Evolutionary conservation across 2,329 filamentous ascomycete genomes (phyloP).

Genomic region (Penicillium brevicompactum): DNA sequence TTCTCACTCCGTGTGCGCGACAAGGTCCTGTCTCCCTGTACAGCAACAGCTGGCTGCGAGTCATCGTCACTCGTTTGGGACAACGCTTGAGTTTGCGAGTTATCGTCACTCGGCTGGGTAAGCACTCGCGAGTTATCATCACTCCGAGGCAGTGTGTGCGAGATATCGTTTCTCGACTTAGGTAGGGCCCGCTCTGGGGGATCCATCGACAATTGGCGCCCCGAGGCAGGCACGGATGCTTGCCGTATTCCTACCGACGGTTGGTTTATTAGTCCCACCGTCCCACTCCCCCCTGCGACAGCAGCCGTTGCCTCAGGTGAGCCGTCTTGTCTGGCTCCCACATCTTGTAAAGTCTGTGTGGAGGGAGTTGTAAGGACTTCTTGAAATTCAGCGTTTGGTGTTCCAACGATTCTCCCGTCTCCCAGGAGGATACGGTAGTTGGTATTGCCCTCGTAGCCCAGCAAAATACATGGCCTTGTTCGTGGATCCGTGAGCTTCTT

Average conservation of each 20-base stretch:
- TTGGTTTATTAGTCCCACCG: constrained; percentile 12
- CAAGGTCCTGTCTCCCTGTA: too few relatives aligned
- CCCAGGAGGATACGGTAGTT: constrained; percentile 7
- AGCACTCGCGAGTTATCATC: too few relatives aligned
- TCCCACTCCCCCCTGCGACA: constrained; percentile 5
- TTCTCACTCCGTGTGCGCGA: too few relatives aligned
- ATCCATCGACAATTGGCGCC: background rate
- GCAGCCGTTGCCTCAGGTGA: constrained; percentile 8
- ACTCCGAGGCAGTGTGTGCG: too few relatives aligned
- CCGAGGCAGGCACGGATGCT: constrained; percentile 7
- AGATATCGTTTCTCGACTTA: background rate
- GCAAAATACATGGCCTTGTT: constrained; percentile 6
- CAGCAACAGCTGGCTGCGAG: too few relatives aligned
- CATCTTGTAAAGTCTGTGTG: constrained; percentile 6
- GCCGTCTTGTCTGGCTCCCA: constrained; percentile 5
- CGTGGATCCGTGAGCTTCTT: constrained; percentile 5
- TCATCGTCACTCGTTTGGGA: too few relatives aligned
- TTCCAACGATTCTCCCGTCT: constrained; percentile 7
- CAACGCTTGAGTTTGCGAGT: too few relatives aligned
- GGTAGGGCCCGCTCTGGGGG: background rate
- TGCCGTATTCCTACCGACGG: constrained; percentile 6
- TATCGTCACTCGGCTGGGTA: too few relatives aligned
- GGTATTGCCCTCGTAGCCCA: constrained; percentile 5
- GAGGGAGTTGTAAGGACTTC: constrained; percentile 4
- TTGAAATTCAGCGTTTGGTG: constrained; percentile 5